Evolutionary conservation across 176 grass and related monocot species (phyloP).

Genomic region (Oryza meridionalis): DNA sequence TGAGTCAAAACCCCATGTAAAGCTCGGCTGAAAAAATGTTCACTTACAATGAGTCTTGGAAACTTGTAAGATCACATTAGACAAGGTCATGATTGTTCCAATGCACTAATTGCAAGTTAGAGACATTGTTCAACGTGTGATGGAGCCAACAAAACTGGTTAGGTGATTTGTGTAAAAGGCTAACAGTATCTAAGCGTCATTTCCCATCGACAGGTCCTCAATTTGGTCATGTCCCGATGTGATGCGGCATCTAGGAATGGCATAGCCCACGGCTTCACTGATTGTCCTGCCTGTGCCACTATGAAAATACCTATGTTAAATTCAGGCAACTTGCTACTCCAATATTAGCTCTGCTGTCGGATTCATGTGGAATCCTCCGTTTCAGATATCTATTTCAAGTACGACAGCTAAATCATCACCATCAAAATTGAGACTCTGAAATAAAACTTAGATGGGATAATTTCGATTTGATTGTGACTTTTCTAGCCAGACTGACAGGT

Average conservation of each 20-base stretch:
- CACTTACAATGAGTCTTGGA: too few species aligned
- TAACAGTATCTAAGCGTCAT: too few species aligned
- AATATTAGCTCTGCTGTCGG: not conserved
- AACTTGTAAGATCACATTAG: too few species aligned
- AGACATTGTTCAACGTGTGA: too few species aligned
- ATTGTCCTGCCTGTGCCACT: not conserved
- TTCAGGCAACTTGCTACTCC: too few species aligned
- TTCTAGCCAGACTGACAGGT: not conserved
- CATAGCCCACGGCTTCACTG: not conserved
- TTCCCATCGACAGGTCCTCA: too few species aligned
- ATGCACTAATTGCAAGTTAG: too few species aligned
- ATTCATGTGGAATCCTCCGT: not conserved
- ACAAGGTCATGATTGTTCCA: too few species aligned
- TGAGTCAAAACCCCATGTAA: not conserved
- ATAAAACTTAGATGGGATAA: not conserved
- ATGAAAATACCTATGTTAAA: not conserved
- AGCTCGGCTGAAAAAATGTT: too few species aligned
- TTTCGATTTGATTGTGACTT: not conserved
- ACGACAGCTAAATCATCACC: not conserved
- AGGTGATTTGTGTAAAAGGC: not conserved
- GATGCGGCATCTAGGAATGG: not conserved
- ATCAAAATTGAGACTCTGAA: not conserved
- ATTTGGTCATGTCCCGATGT: too few species aligned
- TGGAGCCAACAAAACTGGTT: not conserved
- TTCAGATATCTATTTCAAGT: not conserved